These are phyloP conservation scores for Bromus sterilis DNA, from an alignment of 176 grass and related monocot genomes.

Conservation along the genomic window DNA sequence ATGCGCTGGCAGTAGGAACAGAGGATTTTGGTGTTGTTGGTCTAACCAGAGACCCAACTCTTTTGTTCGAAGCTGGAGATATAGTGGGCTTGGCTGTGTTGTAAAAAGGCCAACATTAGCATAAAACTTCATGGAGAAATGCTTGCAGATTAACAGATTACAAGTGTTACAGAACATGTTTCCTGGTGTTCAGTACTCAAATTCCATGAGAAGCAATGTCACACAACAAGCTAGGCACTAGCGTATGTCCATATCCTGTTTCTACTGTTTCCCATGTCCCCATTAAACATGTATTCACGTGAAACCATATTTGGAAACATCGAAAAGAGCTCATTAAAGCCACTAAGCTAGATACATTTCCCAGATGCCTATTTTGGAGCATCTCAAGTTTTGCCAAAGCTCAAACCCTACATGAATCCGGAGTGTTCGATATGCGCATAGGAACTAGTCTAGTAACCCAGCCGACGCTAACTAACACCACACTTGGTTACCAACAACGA, in stretches of 20 bases:
- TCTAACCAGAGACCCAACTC: slow-evolving; percentile 33
- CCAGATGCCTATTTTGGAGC: not conserved
- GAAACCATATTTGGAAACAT: not conserved
- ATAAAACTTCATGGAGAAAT: not conserved
- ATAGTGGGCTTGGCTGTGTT: slow-evolving; percentile 31
- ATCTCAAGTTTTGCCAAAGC: not conserved
- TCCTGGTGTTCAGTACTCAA: not conserved
- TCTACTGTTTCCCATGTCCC: not conserved
- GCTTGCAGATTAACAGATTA: not conserved
- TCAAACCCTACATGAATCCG: not conserved
- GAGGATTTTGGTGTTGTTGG: slow-evolving; percentile 71
- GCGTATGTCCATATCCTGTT: not conserved
- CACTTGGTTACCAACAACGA: not conserved
- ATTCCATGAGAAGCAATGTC: not conserved
- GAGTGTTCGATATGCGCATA: not conserved
- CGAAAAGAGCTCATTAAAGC: not conserved
- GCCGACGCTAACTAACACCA: not conserved
- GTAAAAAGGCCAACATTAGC: slow-evolving; percentile 6
- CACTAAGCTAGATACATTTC: not conserved
- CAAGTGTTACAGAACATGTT: not conserved
- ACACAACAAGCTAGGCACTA: not conserved
- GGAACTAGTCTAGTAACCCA: not conserved
- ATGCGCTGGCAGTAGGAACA: slow-evolving; percentile 37
- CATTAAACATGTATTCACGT: not conserved
- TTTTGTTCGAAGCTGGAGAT: slow-evolving; percentile 57